Evolutionary conservation across 352 stramenopile species (phyloP).

Genomic region (Peronospora destructor): DNA sequence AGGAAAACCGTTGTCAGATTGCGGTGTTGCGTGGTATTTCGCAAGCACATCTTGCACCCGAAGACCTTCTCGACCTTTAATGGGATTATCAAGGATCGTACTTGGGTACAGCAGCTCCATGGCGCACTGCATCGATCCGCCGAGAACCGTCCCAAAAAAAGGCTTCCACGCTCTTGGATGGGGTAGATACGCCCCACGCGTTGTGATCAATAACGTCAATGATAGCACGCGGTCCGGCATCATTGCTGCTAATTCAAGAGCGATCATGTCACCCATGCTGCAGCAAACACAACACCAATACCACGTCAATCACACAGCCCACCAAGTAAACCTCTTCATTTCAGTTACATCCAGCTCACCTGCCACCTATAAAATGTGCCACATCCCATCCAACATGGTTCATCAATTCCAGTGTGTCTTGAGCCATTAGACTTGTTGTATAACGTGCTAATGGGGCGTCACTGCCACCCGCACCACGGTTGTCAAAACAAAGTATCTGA

Average conservation of each 20-base stretch:
- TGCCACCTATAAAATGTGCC: conserved; percentile 33
- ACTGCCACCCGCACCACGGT: conserved; percentile 38
- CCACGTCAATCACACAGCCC: neutral
- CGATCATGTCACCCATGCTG: conserved; percentile 47
- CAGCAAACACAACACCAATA: conserved; percentile 2
- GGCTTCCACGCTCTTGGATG: conserved; percentile 27
- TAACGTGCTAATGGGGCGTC: conserved; percentile 34
- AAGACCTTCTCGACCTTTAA: conserved; percentile 22
- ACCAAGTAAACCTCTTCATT: neutral
- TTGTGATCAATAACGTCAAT: conserved; percentile 33
- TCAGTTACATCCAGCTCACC: conserved; percentile 6
- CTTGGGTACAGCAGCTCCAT: conserved; percentile 30
- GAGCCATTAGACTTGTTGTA: conserved; percentile 42
- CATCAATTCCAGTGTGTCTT: conserved; percentile 36
- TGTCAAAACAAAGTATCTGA: conserved; percentile 41
- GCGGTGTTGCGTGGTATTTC: conserved; percentile 31
- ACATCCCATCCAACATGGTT: conserved; percentile 36
- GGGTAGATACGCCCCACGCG: conserved; percentile 22
- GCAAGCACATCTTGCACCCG: conserved; percentile 30
- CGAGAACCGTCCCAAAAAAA: conserved; percentile 22
- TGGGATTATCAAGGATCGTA: conserved; percentile 19
- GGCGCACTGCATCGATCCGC: conserved; percentile 21
- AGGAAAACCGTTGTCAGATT: conserved; percentile 16
- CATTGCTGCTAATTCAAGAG: conserved; percentile 29
- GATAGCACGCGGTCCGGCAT: conserved; percentile 29